Conservation (phyloP, 108 stramenopile species). For the Poteriospumella lacustris region DNA sequence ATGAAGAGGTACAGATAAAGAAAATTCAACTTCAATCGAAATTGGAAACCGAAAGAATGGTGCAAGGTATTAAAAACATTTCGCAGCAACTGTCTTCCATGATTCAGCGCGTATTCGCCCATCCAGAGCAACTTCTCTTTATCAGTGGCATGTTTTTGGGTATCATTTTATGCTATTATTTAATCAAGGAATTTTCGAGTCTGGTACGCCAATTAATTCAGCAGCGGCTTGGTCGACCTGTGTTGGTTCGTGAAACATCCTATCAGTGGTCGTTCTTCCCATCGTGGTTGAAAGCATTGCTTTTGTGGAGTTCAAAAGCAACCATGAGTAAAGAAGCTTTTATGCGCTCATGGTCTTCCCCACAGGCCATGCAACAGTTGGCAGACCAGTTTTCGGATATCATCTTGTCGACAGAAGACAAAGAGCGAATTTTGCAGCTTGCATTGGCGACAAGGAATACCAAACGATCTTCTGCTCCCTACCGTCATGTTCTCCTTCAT, state of each 20-base stretch:
- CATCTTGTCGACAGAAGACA: slow-evolving; percentile 57
- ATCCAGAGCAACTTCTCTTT: neutral
- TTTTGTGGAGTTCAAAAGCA: slow-evolving; percentile 33
- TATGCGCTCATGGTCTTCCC: too few species aligned
- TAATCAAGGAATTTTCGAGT: slow-evolving; percentile 18
- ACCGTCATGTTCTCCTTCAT: slow-evolving; percentile 64
- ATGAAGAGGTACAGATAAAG: slow-evolving; percentile 65
- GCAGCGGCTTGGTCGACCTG: slow-evolving; percentile 62
- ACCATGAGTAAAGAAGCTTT: neutral
- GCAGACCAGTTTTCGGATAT: slow-evolving; percentile 54
- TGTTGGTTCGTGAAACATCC: slow-evolving; percentile 67
- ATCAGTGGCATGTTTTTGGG: neutral
- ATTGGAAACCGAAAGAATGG: slow-evolving; percentile 57
- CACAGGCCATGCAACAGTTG: neutral
- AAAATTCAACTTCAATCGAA: slow-evolving; percentile 60
- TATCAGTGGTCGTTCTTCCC: slow-evolving; percentile 45
- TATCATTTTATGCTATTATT: neutral
- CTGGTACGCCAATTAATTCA: slow-evolving; percentile 57
- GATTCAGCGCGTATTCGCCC: neutral
- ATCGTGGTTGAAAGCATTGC: neutral
- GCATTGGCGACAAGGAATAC: slow-evolving; percentile 65
- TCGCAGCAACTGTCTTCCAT: neutral
- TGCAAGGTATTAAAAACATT: slow-evolving; percentile 58
- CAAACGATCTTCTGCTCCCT: slow-evolving; percentile 61
- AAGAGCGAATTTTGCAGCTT: slow-evolving; percentile 59